Evolutionary conservation across 1,139 yeast species (phyloP).

Genomic region (Candida sojae): DNA sequence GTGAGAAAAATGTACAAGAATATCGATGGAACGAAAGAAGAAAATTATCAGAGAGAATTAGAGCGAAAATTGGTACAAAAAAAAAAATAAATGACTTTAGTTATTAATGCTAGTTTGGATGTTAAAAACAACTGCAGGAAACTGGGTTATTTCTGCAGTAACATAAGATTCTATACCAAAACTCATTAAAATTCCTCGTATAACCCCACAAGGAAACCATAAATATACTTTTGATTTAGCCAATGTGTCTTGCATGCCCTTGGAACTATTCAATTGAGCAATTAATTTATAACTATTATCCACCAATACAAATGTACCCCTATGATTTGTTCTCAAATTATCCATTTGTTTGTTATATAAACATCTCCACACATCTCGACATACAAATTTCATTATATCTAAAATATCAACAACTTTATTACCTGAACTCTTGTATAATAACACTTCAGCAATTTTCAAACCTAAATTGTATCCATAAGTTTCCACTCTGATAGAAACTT

Average conservation of each 20-base stretch:
- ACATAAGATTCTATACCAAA: constrained; percentile 71
- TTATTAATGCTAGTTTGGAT: constrained; percentile 55
- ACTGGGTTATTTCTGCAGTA: constrained; percentile 62
- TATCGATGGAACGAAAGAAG: too few relatives aligned
- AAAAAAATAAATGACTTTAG: constrained; percentile 3
- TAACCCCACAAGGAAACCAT: constrained; percentile 83
- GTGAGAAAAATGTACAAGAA: too few relatives aligned
- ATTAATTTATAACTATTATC: constrained; percentile 66
- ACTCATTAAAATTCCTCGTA: constrained; percentile 74
- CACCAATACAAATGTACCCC: constrained; percentile 79
- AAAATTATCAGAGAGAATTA: too few relatives aligned
- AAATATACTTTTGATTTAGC: constrained; percentile 56
- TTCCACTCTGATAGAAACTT: constrained; percentile 62
- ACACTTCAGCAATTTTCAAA: constrained; percentile 66
- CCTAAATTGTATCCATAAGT: constrained; percentile 77
- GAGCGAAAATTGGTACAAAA: neutral
- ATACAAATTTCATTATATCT: constrained; percentile 86
- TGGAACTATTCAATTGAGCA: constrained; percentile 53
- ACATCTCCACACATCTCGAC: constrained; percentile 87
- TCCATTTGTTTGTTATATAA: constrained; percentile 87
- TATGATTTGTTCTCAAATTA: constrained; percentile 86
- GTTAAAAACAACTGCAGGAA: constrained; percentile 72
- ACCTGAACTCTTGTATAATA: constrained; percentile 56
- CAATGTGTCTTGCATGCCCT: constrained; percentile 49
- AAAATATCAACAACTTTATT: constrained; percentile 58